A percentile compares a stretch with the other conserved stretches of the same genome.
phyloP scores from a whole-genome alignment of 148 eudicot species.

The Beta vulgaris region DNA sequence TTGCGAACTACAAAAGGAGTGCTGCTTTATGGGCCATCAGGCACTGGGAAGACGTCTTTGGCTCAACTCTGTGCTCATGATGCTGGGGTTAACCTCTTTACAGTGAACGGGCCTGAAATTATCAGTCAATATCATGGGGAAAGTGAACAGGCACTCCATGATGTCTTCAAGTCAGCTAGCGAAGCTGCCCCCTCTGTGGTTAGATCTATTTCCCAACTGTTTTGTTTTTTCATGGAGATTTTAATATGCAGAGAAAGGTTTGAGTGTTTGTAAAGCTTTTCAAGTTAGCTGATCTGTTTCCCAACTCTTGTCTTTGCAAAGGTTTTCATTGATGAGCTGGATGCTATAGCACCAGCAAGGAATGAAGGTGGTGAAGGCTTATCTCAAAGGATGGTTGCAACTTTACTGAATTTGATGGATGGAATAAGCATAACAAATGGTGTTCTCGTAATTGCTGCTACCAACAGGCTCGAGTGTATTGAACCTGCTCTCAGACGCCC shows the following conservation, averaged over 20 bases:
- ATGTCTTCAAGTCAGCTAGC: conserved; percentile 71
- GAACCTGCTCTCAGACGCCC: conserved; percentile 96
- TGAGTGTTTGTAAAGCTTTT: not conserved
- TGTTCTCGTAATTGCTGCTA: conserved; percentile 81
- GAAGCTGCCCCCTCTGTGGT: conserved; percentile 87
- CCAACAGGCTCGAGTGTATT: conserved; percentile 80
- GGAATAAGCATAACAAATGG: conserved; percentile 72
- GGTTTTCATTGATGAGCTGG: conserved; percentile 95
- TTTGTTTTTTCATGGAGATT: not conserved
- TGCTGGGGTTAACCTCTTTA: conserved; percentile 72
- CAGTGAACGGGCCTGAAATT: conserved; percentile 87
- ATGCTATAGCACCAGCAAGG: conserved; percentile 94
- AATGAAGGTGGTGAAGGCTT: conserved; percentile 91
- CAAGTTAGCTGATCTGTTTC: not conserved
- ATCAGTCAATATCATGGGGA: conserved; percentile 78
- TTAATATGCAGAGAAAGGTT: not conserved
- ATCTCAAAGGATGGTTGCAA: conserved; percentile 88
- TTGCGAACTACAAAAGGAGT: conserved; percentile 90
- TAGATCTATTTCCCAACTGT: conserved; percentile 33
- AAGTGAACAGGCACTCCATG: conserved; percentile 80
- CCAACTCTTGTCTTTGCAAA: conserved; percentile 33
- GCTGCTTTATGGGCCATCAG: conserved; percentile 94
- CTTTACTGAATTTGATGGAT: conserved; percentile 85
- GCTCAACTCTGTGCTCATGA: conserved; percentile 72
- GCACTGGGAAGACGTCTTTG: conserved; percentile 95